Conservation (phyloP, 441 rosid species). For the Theobroma grandiflorum region DNA sequence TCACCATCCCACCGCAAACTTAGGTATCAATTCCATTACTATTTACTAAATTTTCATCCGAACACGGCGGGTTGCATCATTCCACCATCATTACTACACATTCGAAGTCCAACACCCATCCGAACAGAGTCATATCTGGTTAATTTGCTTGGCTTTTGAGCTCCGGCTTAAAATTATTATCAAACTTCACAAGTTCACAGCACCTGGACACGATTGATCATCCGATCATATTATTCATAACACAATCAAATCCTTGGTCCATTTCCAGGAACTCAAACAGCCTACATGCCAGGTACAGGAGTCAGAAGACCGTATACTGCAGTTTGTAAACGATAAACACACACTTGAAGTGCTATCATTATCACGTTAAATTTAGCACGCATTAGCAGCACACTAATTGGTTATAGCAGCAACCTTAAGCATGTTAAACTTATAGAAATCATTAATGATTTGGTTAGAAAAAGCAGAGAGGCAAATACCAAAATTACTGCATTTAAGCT, state of each 20-base stretch:
- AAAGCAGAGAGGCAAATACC: background rate
- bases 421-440: background rate
- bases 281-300: background rate
- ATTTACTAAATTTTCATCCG: background rate
- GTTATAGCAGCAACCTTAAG: background rate
- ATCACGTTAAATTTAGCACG: background rate
- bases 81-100: background rate
- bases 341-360: background rate
- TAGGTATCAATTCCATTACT: background rate
- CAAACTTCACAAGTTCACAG: background rate
- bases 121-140: background rate
- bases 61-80: background rate
- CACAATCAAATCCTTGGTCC: background rate
- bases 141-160: background rate
- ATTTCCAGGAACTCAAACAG: background rate
- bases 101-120: background rate
- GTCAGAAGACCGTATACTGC: background rate
- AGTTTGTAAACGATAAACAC: no score
- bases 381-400: background rate
- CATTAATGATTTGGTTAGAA: background rate
- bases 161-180: background rate
- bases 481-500: conserved; percentile 21
- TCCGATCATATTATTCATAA: background rate
- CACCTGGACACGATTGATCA: background rate
- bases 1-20: background rate